phyloP scores from a whole-genome alignment of 164 flowering plant genomes.

The Magnolia officinalis region DNA sequence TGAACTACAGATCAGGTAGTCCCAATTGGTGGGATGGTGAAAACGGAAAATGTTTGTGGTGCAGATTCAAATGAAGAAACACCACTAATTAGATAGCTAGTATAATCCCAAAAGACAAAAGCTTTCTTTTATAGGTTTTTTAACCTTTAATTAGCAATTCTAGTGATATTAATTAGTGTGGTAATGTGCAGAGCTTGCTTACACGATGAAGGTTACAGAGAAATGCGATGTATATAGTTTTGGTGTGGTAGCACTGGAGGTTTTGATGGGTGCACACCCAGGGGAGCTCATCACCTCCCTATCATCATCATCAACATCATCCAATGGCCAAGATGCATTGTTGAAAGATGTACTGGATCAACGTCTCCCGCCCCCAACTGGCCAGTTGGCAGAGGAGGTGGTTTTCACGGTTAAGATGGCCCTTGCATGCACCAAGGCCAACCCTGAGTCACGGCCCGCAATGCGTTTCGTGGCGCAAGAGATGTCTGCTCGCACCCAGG shows the following conservation, averaged over 20 bases:
- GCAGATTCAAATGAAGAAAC: no score
- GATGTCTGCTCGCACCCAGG: slow-evolving; percentile 5
- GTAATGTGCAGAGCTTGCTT: slow-evolving; percentile 15
- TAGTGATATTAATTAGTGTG: not conserved
- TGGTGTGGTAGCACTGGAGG: slow-evolving; percentile 16
- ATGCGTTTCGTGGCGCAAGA: slow-evolving; percentile 12
- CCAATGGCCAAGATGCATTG: not conserved
- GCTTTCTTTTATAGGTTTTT: no score
- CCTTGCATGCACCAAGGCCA: slow-evolving; percentile 10
- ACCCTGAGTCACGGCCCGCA: slow-evolving; percentile 20
- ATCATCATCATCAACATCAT: not conserved
- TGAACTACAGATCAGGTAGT: no score
- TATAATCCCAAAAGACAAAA: no score
- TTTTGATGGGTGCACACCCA: slow-evolving; percentile 18
- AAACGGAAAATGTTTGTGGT: no score
- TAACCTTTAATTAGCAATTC: not conserved
- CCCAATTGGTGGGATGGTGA: no score
- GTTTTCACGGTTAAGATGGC: slow-evolving; percentile 9
- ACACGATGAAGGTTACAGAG: slow-evolving; percentile 9
- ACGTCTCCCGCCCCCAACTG: slow-evolving; percentile 17
- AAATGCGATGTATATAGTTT: slow-evolving; percentile 21
- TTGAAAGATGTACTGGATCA: slow-evolving; percentile 13
- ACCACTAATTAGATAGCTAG: no score
- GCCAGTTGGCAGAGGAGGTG: slow-evolving; percentile 10
- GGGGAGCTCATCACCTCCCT: slow-evolving; percentile 10